A percentile compares a stretch with the other conserved stretches of the same genome.
These are phyloP conservation scores for Dendrobium nobile DNA, from an alignment of 106 monocot species.

Conservation along the genomic window DNA sequence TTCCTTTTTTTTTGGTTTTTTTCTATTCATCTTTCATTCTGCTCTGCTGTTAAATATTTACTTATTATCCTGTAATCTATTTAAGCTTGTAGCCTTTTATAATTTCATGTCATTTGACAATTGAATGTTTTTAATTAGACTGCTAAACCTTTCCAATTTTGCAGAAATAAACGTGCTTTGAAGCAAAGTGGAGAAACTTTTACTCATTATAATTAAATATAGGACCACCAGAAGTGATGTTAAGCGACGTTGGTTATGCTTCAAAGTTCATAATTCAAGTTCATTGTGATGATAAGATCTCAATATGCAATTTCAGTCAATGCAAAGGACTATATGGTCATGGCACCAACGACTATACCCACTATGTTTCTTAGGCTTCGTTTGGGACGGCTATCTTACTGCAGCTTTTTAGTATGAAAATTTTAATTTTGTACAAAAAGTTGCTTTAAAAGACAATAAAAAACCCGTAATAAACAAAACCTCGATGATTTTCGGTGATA, in stretches of 20 bases:
- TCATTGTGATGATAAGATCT: not conserved
- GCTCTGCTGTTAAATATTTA: not conserved
- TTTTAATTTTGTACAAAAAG: too few species aligned
- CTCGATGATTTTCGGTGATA: not conserved
- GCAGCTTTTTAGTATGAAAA: too few species aligned
- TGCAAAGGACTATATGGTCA: not conserved
- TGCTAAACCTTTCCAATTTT: not conserved
- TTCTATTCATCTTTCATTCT: not conserved
- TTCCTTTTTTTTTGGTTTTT: not conserved
- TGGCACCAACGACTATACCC: not conserved
- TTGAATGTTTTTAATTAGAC: not conserved
- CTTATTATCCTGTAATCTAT: not conserved
- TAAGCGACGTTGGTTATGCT: not conserved
- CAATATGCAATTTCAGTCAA: not conserved
- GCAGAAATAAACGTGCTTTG: not conserved
- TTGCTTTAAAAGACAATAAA: too few species aligned
- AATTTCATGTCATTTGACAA: slow-evolving; percentile 2
- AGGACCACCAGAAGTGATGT: not conserved
- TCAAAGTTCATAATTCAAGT: not conserved
- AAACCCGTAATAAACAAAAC: too few species aligned
- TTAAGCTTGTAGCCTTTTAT: not conserved
- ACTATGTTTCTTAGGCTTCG: not conserved
- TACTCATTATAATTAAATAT: not conserved
- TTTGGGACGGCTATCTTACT: too few species aligned
- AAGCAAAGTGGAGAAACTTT: not conserved